phyloP scores from a whole-genome alignment of 257 asterid species.

The Haberlea rhodopensis region DNA sequence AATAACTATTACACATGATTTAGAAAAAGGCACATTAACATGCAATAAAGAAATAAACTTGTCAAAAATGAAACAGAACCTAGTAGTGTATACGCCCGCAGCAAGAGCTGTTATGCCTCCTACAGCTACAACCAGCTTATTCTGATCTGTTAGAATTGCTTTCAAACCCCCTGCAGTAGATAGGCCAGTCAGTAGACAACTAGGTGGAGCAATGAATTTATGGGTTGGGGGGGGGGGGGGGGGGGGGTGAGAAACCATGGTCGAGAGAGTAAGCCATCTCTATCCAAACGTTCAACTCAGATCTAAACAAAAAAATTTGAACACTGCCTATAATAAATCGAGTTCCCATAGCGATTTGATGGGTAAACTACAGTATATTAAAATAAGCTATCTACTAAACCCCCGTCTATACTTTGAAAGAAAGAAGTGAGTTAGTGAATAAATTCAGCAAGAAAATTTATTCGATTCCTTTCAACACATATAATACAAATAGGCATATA shows the following conservation, averaged over 20 bases:
- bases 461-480: slow-evolving; percentile 15
- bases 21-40: neutral
- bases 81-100: slow-evolving; percentile 90
- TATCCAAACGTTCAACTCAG: neutral
- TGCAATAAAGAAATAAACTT: neutral
- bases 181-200: slow-evolving; percentile 9
- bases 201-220: neutral
- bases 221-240: too few species aligned
- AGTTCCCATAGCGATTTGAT: neutral
- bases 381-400: neutral
- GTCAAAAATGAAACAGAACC: slow-evolving; percentile 40
- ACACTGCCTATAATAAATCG: neutral
- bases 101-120: slow-evolving; percentile 97
- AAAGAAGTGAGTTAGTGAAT: neutral
- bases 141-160: slow-evolving; percentile 86
- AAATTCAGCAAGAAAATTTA: slow-evolving; percentile 13
- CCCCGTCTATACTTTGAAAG: neutral
- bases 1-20: neutral
- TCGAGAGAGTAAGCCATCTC: slow-evolving; percentile 8
- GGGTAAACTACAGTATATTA: neutral
- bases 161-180: slow-evolving; percentile 70
- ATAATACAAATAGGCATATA: neutral
- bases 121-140: slow-evolving; percentile 88
- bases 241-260: neutral
- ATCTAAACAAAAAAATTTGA: neutral